Base-by-base conservation (phyloP, 1,284 basidiomycete genomes). In the Apiotrichum sp. region DNA sequence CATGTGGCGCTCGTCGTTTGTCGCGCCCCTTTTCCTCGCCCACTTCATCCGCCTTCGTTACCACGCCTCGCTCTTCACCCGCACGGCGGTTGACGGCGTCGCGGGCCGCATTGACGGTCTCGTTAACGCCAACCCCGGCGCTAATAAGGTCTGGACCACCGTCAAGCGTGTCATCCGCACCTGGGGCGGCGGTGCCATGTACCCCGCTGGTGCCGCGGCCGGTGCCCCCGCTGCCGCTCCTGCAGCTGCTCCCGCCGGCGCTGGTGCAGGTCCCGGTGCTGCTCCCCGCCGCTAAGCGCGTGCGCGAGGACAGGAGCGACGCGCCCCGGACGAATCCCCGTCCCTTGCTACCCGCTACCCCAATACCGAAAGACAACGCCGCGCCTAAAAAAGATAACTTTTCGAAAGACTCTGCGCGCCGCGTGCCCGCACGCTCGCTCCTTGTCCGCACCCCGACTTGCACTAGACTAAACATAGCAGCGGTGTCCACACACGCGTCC, bases 21-120 rank as follows among this genome's bases (percentile, higher is more conserved):
- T 93, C 56, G 82, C 87, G 1, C 90, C 91, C 7, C 69, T 97
- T 63, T 79, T 93, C 74, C 92, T 87, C 72, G 88, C 84, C 16
- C 89, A 95, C 78, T 96, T 96, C 82, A 78, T 96, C 58, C 86
- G 92, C 58, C 84, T 89, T 71, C 85, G 93, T 61, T 95, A 89
- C 81, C 91, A 87, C 78, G 89, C 93, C 72, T 93, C 89, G n/a
- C 80, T 81, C 7, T 95, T 93, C 74, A 93, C 91, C 22, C 86
- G 88, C 55, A 81, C 84, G 40, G 89, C 90, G 10, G 74, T 95
- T 53, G 71, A 78, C 56, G 55, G 45, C 52, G 53, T 73, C 39
- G 63, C 61, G 11, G 59, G 52, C 29, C 61, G 63, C 16, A 59
- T 73, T n/a, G 75, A 77, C 55, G 55, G 44, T 14, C 53, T 69